phyloP scores from a whole-genome alignment of 805 yeast species.

The Wickerhamomyces alni region DNA sequence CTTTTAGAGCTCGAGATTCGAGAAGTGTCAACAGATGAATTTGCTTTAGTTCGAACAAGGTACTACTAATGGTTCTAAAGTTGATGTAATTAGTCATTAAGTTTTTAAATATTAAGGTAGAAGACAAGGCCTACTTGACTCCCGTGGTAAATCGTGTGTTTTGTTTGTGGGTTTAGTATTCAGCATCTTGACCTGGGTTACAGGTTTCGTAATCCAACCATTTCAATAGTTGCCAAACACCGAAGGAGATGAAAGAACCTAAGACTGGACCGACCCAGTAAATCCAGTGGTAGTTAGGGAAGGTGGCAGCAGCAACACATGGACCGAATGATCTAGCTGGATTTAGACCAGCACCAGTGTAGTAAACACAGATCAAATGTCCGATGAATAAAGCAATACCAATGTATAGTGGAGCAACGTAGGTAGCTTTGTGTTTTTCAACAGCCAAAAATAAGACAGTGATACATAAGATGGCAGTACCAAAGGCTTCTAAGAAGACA shows the following conservation, averaged over 20 bases:
- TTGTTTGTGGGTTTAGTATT: constrained; percentile 25
- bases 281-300: constrained; percentile 86
- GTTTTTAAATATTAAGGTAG: too few relatives aligned
- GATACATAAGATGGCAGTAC: constrained; percentile 64
- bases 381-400: constrained; percentile 79
- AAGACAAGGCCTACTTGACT: too few relatives aligned
- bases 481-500: constrained; percentile 76
- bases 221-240: constrained; percentile 62
- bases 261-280: constrained; percentile 87
- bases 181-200: constrained; percentile 67
- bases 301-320: constrained; percentile 59
- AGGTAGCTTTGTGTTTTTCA: constrained; percentile 71
- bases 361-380: constrained; percentile 74
- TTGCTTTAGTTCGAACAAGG: too few relatives aligned
- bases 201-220: constrained; percentile 60
- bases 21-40: too few relatives aligned
- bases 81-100: too few relatives aligned
- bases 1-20: too few relatives aligned
- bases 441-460: constrained; percentile 82
- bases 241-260: constrained; percentile 63
- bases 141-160: too few relatives aligned
- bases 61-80: too few relatives aligned
- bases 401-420: constrained; percentile 75
- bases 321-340: constrained; percentile 92
- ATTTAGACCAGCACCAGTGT: constrained; percentile 88